Base-by-base conservation (phyloP, 2,329 filamentous ascomycete genomes). In the Aspergillus bombycis region DNA sequence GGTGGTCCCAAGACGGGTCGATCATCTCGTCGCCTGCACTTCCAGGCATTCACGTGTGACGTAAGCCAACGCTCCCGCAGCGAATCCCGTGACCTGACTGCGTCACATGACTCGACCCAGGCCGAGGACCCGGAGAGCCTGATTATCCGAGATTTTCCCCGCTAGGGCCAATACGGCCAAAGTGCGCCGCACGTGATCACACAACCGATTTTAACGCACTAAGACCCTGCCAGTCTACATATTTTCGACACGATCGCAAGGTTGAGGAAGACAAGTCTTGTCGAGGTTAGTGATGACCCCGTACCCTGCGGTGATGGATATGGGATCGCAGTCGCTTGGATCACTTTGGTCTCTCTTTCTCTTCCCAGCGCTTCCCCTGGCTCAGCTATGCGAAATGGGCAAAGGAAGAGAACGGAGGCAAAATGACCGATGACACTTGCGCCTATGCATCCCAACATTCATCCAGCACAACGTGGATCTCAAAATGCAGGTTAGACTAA, bases 191-290 rank as follows among this genome's bases (percentile, higher is more conserved):
- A 79, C 74, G 77, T 79, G 76, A 78, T 62, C 78, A 60, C 78
- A 80, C 76, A 78, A 77, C 59, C 70, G 65, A 76, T 75, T 78
- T 78, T 77, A 77, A 75, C 66, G 70, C 70, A 64, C 68, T 65
- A 64, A 72, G 65, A 68, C 70, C 67, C 67, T 71, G 64, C 57
- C 68, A 63, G 50, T 55, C 61, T 69, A 62, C 67, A 71, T 70
- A 67, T 68, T 71, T 65, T 68, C 66, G 71, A 68, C 62, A 67
- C 61, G 66, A 65, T 72, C 70, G 65, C 68, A 67, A 83, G 83
- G 84, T 85, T 86, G 81, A 86, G 84, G 84, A 86, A 84, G 84
- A 86, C 84, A 86, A 79, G 72, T 71, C 68, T 82, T 86, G 84
- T 86, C 83, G 81, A 86, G 84, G 84, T 86, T 73, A 77, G 83